A percentile compares a stretch with the other conserved stretches of the same genome.
Evolutionary conservation across 805 yeast species (phyloP).

Genomic region (Hanseniaspora occidentalis): DNA sequence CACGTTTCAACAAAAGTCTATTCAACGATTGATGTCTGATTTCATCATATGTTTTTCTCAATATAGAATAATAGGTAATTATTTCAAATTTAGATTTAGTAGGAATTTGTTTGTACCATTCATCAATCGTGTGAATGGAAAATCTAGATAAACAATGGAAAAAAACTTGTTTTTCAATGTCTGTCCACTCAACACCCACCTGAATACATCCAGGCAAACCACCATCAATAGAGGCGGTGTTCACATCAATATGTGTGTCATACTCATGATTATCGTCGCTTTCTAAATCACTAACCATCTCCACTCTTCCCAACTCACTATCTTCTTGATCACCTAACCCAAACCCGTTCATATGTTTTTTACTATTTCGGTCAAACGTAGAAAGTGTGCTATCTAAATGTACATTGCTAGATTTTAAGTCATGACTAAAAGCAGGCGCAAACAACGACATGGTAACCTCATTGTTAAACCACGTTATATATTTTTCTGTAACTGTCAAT

Average conservation of each 20-base stretch:
- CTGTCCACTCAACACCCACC: constrained; percentile 19
- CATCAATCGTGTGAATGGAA: constrained; percentile 22
- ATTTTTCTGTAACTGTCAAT: too few species aligned
- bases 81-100: constrained; percentile 20
- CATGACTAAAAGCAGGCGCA: constrained; percentile 9
- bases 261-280: constrained; percentile 5
- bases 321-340: too few species aligned
- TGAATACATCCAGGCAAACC: too few species aligned
- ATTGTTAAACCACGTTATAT: constrained; percentile 12
- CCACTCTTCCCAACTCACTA: too few species aligned
- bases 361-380: constrained; percentile 6
- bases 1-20: constrained; percentile 10
- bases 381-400: constrained; percentile 12
- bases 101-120: constrained; percentile 15
- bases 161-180: constrained; percentile 19
- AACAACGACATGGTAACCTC: constrained; percentile 13
- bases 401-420: constrained; percentile 11
- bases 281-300: too few species aligned
- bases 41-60: constrained; percentile 11
- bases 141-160: constrained; percentile 19
- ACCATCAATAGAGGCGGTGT: not conserved
- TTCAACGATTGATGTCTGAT: constrained; percentile 10
- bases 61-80: constrained; percentile 15
- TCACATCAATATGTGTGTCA: constrained; percentile 1
- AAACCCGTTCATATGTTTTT: too few species aligned